Conservation (phyloP, 306 rosid species). For the Hippophae rhamnoides region DNA sequence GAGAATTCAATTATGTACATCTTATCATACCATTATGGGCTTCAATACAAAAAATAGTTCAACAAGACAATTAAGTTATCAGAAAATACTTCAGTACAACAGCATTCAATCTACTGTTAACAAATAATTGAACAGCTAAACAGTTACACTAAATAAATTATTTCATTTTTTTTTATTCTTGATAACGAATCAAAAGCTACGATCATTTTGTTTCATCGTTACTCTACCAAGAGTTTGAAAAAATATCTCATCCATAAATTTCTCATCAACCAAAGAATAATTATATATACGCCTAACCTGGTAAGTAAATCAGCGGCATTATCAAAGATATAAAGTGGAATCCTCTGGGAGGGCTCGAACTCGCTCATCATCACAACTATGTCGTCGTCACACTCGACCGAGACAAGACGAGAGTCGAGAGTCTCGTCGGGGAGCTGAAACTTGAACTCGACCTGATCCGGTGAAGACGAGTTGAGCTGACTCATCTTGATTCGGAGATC, state of each 20-base stretch:
- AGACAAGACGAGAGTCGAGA: conserved; percentile 13
- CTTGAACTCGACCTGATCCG: conserved; percentile 11
- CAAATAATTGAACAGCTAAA: no score
- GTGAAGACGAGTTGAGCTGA: conserved; percentile 2
- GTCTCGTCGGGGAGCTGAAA: conserved; percentile 15
- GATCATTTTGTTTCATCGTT: no score
- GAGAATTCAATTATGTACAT: no score
- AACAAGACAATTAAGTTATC: no score
- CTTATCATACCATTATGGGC: no score
- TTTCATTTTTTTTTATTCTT: no score
- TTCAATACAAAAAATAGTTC: no score
- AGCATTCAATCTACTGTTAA: no score
- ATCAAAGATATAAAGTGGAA: conserved; percentile 4
- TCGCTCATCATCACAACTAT: conserved; percentile 4
- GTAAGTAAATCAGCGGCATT: not conserved
- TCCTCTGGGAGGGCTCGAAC: conserved; percentile 11
- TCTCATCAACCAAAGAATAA: not conserved
- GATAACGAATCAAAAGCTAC: no score
- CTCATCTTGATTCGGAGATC: conserved; percentile 6
- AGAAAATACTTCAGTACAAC: no score
- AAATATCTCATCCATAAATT: not conserved
- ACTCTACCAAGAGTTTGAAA: no score
- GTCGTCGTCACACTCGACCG: conserved; percentile 15
- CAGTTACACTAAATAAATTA: no score
- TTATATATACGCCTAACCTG: not conserved